phyloP scores from a whole-genome alignment of 164 flowering plant genomes.

The Sextonia rubra region DNA sequence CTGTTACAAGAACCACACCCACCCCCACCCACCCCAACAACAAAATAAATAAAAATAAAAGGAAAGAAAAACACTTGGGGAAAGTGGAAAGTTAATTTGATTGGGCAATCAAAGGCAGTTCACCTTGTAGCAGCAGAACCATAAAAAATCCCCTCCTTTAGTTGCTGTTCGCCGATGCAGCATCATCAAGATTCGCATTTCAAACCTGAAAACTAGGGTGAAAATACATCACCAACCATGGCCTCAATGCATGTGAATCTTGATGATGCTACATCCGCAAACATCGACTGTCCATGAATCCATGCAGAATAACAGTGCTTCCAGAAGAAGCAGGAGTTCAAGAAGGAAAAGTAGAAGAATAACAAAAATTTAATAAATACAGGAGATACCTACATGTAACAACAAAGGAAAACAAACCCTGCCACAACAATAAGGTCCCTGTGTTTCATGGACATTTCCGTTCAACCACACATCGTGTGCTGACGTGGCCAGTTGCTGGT shows the following conservation, averaged over 20 bases:
- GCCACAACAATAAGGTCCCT: background rate
- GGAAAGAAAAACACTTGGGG: background rate
- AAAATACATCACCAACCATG: background rate
- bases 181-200: constrained; percentile 3
- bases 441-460: background rate
- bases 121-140: background rate
- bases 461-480: background rate
- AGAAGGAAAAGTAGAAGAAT: background rate
- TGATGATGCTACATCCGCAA: constrained; percentile 4
- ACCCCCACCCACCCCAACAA: no score
- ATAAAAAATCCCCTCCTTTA: background rate
- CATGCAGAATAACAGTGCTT: background rate
- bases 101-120: background rate
- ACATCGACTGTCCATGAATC: background rate
- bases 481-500: background rate
- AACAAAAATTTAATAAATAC: no score
- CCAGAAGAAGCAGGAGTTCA: background rate
- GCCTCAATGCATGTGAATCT: background rate
- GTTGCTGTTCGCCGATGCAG: constrained; percentile 2
- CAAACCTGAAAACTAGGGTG: background rate
- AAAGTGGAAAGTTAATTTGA: background rate
- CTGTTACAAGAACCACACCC: no score
- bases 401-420: background rate
- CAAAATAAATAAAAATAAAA: no score
- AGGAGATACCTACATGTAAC: background rate